These are phyloP conservation scores for Musa acuminata DNA, from an alignment of 176 grass and related monocot genomes.

Conservation along the genomic window DNA sequence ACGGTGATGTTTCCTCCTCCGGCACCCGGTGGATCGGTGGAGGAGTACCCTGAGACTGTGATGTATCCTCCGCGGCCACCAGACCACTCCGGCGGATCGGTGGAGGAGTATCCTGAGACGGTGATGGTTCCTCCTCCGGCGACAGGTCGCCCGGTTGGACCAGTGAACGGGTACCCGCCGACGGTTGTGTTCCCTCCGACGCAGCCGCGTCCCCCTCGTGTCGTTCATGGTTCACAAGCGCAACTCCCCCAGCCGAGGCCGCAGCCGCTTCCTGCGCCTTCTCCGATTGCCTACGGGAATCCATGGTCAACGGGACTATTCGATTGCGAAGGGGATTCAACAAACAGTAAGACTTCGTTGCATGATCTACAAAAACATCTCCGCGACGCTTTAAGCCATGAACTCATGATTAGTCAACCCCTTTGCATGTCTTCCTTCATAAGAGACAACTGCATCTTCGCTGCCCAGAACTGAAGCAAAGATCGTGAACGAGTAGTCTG, in stretches of 20 bases:
- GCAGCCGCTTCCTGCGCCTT: neutral
- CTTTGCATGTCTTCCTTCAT: too few species aligned
- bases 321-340: neutral
- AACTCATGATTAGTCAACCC: too few species aligned
- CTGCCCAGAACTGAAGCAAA: neutral
- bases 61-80: neutral
- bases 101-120: neutral
- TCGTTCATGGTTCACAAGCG: neutral
- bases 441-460: too few species aligned
- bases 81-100: too few species aligned
- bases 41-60: neutral
- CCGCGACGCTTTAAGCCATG: too few species aligned
- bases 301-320: constrained; percentile 14
- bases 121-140: neutral
- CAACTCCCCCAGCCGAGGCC: neutral
- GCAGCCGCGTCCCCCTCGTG: neutral
- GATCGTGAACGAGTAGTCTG: neutral
- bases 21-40: neutral
- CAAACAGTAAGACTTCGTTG: neutral
- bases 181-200: too few species aligned
- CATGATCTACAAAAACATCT: too few species aligned
- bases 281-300: neutral
- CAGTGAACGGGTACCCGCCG: neutral
- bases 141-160: too few species aligned
- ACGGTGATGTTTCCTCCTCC: neutral